Conservation (phyloP, 441 rosid species). For the Daphne laureola region DNA sequence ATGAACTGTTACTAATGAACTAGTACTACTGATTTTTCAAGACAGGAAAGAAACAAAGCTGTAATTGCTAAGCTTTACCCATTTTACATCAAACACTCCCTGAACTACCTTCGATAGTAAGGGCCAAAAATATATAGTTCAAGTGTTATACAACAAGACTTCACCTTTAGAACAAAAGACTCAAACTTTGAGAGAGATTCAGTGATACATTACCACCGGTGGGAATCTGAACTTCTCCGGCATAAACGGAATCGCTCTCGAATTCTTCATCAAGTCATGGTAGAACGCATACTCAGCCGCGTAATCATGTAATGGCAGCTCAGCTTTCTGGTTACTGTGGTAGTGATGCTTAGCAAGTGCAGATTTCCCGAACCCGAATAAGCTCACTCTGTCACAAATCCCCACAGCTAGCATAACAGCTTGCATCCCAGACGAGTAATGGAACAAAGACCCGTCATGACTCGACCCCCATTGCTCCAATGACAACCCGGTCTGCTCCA, state of each 20-base stretch:
- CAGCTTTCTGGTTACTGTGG: constrained; percentile 79
- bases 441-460: constrained; percentile 74
- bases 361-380: constrained; percentile 90
- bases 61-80: no score
- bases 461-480: constrained; percentile 50
- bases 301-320: constrained; percentile 74
- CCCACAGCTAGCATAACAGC: constrained; percentile 82
- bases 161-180: neutral
- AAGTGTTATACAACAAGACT: constrained; percentile 7
- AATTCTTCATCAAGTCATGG: constrained; percentile 49
- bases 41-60: no score
- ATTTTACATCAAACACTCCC: constrained; percentile 1
- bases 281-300: constrained; percentile 67
- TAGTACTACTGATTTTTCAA: no score
- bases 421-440: constrained; percentile 91
- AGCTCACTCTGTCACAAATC: constrained; percentile 59
- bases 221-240: constrained; percentile 58
- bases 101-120: constrained; percentile 23
- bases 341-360: constrained; percentile 72
- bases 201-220: constrained; percentile 50
- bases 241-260: constrained; percentile 62
- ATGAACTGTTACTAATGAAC: no score
- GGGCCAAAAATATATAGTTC: constrained; percentile 7
- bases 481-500: constrained; percentile 36
- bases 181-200: constrained; percentile 16